Conservation (phyloP, 306 rosid genomes). For the Inga oerstediana region DNA sequence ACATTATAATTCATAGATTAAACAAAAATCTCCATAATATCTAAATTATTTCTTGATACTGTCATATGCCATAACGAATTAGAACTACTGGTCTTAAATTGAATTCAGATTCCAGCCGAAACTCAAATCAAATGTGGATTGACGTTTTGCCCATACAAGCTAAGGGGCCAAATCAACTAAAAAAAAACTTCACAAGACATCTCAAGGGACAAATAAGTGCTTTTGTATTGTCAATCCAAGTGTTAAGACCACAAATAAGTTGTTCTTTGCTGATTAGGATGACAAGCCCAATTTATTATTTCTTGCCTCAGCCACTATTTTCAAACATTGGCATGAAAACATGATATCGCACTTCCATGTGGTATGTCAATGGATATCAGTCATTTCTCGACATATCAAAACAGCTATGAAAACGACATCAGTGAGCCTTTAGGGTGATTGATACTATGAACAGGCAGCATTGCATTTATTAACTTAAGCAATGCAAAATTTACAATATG, state of each 20-base stretch:
- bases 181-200: neutral
- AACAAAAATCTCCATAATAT: neutral
- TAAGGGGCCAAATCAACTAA: neutral
- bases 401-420: neutral
- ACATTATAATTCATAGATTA: neutral
- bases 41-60: neutral
- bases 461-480: conserved; percentile 10
- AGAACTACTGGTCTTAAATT: neutral
- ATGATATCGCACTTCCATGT: neutral
- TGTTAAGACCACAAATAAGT: neutral
- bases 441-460: neutral
- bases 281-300: neutral
- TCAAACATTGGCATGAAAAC: neutral
- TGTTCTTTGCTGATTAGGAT: neutral
- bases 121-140: no score
- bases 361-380: conserved; percentile 1
- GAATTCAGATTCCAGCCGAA: no score
- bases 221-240: neutral
- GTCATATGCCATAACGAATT: neutral
- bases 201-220: neutral
- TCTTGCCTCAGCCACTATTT: neutral
- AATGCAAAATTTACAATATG: conserved; percentile 21
- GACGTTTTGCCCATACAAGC: neutral
- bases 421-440: neutral
- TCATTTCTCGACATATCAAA: neutral